phyloP scores from a whole-genome alignment of 441 rosid species.

The Adansonia grandidieri region DNA sequence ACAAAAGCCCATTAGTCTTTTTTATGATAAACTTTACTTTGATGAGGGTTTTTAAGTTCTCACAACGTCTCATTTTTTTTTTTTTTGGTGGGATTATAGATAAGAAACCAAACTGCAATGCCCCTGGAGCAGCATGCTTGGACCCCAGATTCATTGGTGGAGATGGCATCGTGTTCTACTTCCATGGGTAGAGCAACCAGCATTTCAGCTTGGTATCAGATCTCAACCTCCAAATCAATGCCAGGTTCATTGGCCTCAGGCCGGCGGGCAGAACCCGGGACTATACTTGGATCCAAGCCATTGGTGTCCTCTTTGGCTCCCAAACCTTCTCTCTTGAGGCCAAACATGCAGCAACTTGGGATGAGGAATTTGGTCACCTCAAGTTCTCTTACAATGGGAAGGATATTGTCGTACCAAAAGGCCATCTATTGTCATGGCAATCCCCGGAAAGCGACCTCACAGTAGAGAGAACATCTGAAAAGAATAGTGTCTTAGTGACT shows the following conservation, averaged over 20 bases:
- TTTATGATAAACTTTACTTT: background rate
- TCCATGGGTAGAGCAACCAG: slow-evolving; percentile 68
- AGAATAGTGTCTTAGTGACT: slow-evolving; percentile 59
- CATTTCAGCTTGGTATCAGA: slow-evolving; percentile 70
- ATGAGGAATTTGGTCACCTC: slow-evolving; percentile 54
- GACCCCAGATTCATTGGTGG: slow-evolving; percentile 80
- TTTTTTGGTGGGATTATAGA: slow-evolving; percentile 37
- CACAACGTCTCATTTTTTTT: background rate
- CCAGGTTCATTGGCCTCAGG: slow-evolving; percentile 72
- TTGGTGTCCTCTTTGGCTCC: slow-evolving; percentile 66
- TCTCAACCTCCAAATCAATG: slow-evolving; percentile 63
- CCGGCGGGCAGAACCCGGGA: slow-evolving; percentile 66
- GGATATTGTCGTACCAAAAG: slow-evolving; percentile 51
- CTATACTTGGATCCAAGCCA: slow-evolving; percentile 90
- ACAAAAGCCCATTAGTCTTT: background rate
- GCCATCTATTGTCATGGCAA: slow-evolving; percentile 54
- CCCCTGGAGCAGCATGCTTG: slow-evolving; percentile 65
- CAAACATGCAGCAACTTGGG: slow-evolving; percentile 55
- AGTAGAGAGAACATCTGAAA: slow-evolving; percentile 59
- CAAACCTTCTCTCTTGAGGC: slow-evolving; percentile 71
- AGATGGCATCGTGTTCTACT: slow-evolving; percentile 69
- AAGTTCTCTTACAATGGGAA: slow-evolving; percentile 59
- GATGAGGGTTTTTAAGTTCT: background rate
- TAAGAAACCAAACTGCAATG: slow-evolving; percentile 53
- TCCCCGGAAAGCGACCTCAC: slow-evolving; percentile 50